Evolutionary conservation across 345 rosid species (phyloP).

Genomic region (Gossypium anomalum): DNA sequence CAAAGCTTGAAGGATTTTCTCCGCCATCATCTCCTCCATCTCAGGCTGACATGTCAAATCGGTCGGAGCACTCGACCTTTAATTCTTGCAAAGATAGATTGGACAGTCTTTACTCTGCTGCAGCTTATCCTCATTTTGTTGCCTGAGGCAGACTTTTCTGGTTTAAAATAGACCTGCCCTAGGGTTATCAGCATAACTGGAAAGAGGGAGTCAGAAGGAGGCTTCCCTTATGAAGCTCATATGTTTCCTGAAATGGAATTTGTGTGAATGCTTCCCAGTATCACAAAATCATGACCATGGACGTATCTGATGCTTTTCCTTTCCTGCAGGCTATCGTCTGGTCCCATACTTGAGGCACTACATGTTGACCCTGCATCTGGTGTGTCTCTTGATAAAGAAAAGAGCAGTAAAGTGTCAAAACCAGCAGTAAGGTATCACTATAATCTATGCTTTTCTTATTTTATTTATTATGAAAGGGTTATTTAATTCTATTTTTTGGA

Average conservation of each 20-base stretch:
- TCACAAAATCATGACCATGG: constrained; percentile 18
- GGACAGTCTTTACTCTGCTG: constrained; percentile 70
- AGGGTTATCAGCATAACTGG: constrained; percentile 49
- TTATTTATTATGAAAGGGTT: neutral
- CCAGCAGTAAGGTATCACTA: constrained; percentile 52
- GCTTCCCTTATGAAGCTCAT: constrained; percentile 53
- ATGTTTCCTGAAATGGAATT: constrained; percentile 29
- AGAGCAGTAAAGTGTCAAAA: constrained; percentile 42
- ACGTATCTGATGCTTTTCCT: constrained; percentile 41
- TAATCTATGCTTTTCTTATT: neutral
- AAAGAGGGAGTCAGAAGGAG: constrained; percentile 52
- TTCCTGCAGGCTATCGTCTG: constrained; percentile 80
- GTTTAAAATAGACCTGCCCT: constrained; percentile 46
- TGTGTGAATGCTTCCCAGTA: constrained; percentile 21
- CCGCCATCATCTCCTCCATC: constrained; percentile 87
- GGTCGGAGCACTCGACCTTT: constrained; percentile 99
- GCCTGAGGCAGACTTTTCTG: constrained; percentile 51
- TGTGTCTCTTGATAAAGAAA: constrained; percentile 75
- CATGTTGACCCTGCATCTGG: constrained; percentile 98
- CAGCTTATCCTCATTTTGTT: constrained; percentile 67
- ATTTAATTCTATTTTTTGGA: neutral
- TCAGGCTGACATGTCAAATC: constrained; percentile 59
- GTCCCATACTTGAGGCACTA: constrained; percentile 88
- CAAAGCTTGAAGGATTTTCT: constrained; percentile 76
- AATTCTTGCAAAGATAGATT: constrained; percentile 97